phyloP scores from a whole-genome alignment of 768 basidiomycete species.

The Lentinula sp. region DNA sequence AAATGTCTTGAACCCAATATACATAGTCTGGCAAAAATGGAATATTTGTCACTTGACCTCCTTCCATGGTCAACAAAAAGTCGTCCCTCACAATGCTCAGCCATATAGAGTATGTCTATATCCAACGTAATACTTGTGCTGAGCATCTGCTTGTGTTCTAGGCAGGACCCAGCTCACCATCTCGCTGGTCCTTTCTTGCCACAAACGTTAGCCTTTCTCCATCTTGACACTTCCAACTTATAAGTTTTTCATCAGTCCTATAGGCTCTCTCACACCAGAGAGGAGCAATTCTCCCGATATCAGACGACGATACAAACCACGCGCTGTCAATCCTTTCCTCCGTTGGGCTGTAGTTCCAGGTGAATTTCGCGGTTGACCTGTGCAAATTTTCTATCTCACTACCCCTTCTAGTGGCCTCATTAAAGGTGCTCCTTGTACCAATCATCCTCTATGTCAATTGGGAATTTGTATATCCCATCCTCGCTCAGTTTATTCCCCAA shows the following conservation, averaged over 20 bases:
- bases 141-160: background rate
- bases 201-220: background rate
- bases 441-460: slow-evolving; percentile 38
- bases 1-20: background rate
- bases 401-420: slow-evolving; percentile 33
- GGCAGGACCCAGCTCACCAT: background rate
- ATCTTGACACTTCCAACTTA: background rate
- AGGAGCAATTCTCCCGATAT: background rate
- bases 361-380: slow-evolving; percentile 13
- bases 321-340: background rate
- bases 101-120: background rate
- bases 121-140: background rate
- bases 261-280: slow-evolving; percentile 6
- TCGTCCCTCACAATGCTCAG: background rate
- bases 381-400: background rate
- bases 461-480: slow-evolving; percentile 23
- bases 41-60: background rate
- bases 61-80: background rate
- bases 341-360: slow-evolving; percentile 2
- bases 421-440: slow-evolving; percentile 41
- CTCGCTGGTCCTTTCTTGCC: background rate
- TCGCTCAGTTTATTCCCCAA: background rate
- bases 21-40: background rate
- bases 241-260: background rate
- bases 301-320: background rate